Conservation (phyloP, 73 alveolate species). For the Symbiodinium natans region DNA sequence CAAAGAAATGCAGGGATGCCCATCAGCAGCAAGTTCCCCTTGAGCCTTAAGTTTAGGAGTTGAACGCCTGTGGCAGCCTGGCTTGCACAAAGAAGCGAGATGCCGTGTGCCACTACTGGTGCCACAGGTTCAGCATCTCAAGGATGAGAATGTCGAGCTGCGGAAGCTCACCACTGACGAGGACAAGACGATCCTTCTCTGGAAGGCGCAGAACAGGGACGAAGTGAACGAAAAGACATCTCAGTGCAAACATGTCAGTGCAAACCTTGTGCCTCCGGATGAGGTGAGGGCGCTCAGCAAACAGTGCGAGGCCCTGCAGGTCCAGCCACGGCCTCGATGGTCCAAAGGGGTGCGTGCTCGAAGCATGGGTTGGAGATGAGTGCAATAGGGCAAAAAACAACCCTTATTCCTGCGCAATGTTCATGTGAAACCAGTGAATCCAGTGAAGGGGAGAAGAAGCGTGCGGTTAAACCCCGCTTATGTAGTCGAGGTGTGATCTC, state of each 20-base stretch:
- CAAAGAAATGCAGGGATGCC: too few species aligned
- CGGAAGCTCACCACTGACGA: slow-evolving; percentile 85
- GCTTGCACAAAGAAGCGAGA: too few species aligned
- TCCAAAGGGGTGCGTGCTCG: too few species aligned
- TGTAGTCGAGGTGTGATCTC: slow-evolving; percentile 23
- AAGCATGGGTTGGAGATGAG: too few species aligned
- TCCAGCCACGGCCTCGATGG: not conserved
- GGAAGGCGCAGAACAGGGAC: slow-evolving; percentile 43
- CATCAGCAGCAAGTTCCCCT: too few species aligned
- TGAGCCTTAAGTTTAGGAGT: too few species aligned
- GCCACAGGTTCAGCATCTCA: slow-evolving; percentile 57
- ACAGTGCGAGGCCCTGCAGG: slow-evolving; percentile 83
- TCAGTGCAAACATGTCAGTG: not conserved
- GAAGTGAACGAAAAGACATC: too few species aligned
- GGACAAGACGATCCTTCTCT: slow-evolving; percentile 78
- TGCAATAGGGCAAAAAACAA: too few species aligned
- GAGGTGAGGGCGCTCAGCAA: slow-evolving; percentile 69
- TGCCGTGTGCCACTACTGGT: too few species aligned
- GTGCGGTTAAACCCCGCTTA: not conserved
- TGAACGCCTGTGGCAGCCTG: too few species aligned
- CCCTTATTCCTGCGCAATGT: too few species aligned
- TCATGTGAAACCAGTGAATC: too few species aligned
- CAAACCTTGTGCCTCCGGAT: not conserved
- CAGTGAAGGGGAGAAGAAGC: not conserved
- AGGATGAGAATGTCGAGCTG: slow-evolving; percentile 47